Percentiles rank a stretch among this genome's conserved stretches.
Conservation (phyloP, 148 eudicot genomes). For the Pouteria glomerata region DNA sequence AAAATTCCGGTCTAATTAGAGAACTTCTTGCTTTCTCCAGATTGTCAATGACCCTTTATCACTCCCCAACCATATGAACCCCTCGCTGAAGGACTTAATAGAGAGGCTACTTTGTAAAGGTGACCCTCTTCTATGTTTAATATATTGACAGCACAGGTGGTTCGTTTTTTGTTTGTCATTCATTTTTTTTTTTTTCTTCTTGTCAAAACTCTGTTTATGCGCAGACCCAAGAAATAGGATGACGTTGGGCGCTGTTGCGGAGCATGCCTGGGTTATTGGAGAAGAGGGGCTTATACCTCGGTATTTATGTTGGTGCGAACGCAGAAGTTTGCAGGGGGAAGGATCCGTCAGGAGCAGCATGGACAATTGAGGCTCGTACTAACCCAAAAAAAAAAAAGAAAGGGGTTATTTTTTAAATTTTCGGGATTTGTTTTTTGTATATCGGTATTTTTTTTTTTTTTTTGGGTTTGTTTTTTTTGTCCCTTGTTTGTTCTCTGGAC, state of each 20-base stretch:
- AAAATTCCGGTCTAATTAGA: constrained; percentile 13
- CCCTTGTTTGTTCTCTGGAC: too few species aligned
- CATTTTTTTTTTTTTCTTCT: background rate
- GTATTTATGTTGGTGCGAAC: constrained; percentile 79
- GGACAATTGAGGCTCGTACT: background rate
- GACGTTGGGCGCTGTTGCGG: constrained; percentile 59
- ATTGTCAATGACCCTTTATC: constrained; percentile 58
- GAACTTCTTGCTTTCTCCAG: constrained; percentile 29
- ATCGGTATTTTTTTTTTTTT: too few species aligned
- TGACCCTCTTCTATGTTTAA: constrained; percentile 10
- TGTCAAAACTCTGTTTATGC: constrained; percentile 7
- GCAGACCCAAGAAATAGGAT: constrained; percentile 70
- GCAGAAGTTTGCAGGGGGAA: constrained; percentile 23
- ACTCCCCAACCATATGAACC: constrained; percentile 55
- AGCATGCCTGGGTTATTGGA: constrained; percentile 73
- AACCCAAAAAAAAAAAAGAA: too few species aligned
- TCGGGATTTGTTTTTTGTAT: background rate
- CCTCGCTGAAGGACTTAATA: constrained; percentile 57
- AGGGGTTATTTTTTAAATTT: background rate
- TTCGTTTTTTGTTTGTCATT: background rate
- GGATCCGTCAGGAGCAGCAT: constrained; percentile 11
- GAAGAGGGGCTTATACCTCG: constrained; percentile 68
- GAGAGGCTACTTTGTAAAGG: constrained; percentile 97
- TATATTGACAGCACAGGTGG: background rate
- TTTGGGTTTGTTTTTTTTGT: too few species aligned